These are phyloP conservation scores for Rhipidocladum racemiflorum DNA, from an alignment of 176 grass and related monocot species.

Conservation along the genomic window DNA sequence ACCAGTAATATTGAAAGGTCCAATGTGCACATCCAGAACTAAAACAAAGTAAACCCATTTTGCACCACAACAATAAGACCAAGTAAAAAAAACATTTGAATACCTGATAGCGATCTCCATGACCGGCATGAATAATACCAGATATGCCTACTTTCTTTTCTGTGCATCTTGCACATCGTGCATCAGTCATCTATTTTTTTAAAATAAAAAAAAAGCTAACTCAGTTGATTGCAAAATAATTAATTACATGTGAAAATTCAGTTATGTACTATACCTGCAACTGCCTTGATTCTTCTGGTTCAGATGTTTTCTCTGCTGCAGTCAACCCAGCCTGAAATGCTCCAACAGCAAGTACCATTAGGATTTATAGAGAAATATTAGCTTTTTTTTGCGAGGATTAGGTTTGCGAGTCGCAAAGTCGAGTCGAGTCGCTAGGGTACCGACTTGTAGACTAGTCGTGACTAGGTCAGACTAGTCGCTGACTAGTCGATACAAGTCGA, in stretches of 20 bases:
- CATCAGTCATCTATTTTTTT: conserved; percentile 77
- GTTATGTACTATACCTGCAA: conserved; percentile 52
- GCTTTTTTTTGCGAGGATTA: no score
- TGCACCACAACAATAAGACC: neutral
- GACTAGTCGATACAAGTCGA: no score
- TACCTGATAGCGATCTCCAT: conserved; percentile 95
- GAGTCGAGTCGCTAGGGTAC: no score
- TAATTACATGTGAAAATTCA: neutral
- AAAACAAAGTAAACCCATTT: conserved; percentile 2
- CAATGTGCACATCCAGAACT: neutral
- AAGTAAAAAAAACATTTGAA: conserved; percentile 6
- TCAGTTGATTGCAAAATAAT: conserved; percentile 3
- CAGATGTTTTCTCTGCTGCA: conserved; percentile 70
- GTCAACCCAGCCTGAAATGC: conserved; percentile 71
- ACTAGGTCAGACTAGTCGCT: no score
- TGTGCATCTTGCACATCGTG: conserved; percentile 65
- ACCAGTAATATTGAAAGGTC: neutral
- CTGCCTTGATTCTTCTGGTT: conserved; percentile 78
- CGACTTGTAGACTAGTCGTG: no score
- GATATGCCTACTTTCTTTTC: conserved; percentile 85
- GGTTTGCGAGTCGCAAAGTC: no score
- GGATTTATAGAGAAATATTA: neutral
- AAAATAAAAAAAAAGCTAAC: conserved; percentile 19
- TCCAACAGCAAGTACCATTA: neutral
- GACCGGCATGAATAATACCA: conserved; percentile 79